Evolutionary conservation across 371 early-diverging fungal species (phyloP), one percentile per base, ranked within the genome.

Genomic region (Batkoa obscura): DNA sequence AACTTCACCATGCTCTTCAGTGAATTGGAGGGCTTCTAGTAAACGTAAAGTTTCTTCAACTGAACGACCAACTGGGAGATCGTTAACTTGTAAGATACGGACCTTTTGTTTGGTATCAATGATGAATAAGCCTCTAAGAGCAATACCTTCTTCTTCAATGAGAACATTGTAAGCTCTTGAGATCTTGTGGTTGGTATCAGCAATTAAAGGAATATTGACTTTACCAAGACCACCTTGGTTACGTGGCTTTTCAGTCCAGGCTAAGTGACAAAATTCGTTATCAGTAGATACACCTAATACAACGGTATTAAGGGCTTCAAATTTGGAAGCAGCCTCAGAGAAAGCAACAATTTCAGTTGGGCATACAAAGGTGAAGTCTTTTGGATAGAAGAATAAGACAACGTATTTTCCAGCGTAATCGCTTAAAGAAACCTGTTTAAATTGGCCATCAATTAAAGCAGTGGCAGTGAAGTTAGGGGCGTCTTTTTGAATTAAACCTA

Each of bases 31-130:
- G 30, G 98, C 99, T 74, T 97, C 83, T 56, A 99, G 70, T 13
- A 97, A 73, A 64, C 99, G 86, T 51, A 98, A 65, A 35, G 86
- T 78, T 71, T 99, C 99, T 64, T 91, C 86, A 50, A 94, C 89
- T 34, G 81, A 83, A 64, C 99, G 80, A 57, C 99, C 99, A 60
- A 99, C 82, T 49, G 82, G 84, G 60, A 89, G 71, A 63, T 93
- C 65, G 72, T 88, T 84, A 66, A 88, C 70, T 64, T 73, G 73
- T 63, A 76, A 69, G 60, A 79, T 72, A 58, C 86, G 82, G 49
- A 95, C 76, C 55, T 72, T 78, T 58, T 81, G 80, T 64, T 89
- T 80, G 37, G 88, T 88, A 66, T 95, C 94, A 58, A 99, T 90
- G 64, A 99, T 83, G 66, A 95, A 93, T 47, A 85, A 73, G 57